Base-by-base conservation (phyloP, 2,329 filamentous ascomycete species). In the Fusarium sp. region DNA sequence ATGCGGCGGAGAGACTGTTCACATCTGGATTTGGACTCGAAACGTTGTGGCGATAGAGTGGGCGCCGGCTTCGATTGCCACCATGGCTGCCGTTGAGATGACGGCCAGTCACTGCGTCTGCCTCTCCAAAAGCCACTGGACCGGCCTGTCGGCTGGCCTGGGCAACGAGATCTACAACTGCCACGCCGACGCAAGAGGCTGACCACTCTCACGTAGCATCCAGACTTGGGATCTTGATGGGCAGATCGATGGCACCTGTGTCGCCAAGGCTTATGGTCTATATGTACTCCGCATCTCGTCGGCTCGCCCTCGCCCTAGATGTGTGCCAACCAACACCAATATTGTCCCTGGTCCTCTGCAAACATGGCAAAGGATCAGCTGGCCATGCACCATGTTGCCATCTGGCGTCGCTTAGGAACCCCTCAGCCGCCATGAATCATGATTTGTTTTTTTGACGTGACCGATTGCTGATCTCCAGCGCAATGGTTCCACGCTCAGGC, bases 231-330 rank as follows among this genome's bases (percentile, higher is more conserved):
- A 51, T 41, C 40, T 28, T 66, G 56, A 36, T 62, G 46, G 62
- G 51, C 60, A 62, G 53, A 71, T 50, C 34, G 59, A 65, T 60
- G 44, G 9, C 39, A 60, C 60, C 36, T 65, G 31, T 48, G 37
- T 40, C 39, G 66, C 66, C 66, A 70, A 70, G 66, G 48, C 66
- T 70, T 47, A 70, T 43, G 44, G 55, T 57, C 48, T 57, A 39
- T 53, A 47, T 53, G 23, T 57, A 50, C 60, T 66, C 65, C 31
- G 43, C 58, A 41, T 39, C 36, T 48, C 18, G 11, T 8, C 31
- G 31, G 31, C 31, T 34, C 31, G 15, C 39, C 15, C 15, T 18
- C 39, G 39, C 40, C 16, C 16, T 44, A 6, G 41, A 44, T 40
- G 47, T 39, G 36, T 60, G 65, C 34, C 47, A 68, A 10, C 15